These are phyloP conservation scores for Hanseniaspora meyeri DNA, from an alignment of 805 yeast species.

Conservation along the genomic window DNA sequence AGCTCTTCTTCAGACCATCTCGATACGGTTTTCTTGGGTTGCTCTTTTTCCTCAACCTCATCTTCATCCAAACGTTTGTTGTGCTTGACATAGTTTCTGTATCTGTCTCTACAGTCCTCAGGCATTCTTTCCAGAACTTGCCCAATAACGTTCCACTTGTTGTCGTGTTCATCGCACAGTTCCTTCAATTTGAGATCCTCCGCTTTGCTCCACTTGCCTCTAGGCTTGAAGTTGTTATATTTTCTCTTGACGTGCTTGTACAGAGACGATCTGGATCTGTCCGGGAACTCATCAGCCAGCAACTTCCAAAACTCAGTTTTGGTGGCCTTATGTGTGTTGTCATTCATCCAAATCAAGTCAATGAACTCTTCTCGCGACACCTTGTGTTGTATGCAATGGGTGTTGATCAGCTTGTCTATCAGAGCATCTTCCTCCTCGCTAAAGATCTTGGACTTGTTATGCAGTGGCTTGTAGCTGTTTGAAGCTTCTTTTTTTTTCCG, in stretches of 20 bases:
- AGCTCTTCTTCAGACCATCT: slow-evolving; percentile 65
- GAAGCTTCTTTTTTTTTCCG: slow-evolving; percentile 35
- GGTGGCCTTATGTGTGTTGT: slow-evolving; percentile 61
- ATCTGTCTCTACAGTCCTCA: slow-evolving; percentile 91
- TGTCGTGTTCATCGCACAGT: slow-evolving; percentile 53
- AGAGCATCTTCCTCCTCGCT: slow-evolving; percentile 47
- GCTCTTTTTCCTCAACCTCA: slow-evolving; percentile 18
- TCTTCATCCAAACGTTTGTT: slow-evolving; percentile 38
- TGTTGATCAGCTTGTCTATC: slow-evolving; percentile 58
- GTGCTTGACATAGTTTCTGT: slow-evolving; percentile 92
- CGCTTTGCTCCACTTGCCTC: slow-evolving; percentile 82
- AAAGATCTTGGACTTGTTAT: slow-evolving; percentile 18
- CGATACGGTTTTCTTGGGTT: background rate
- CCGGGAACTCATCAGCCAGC: slow-evolving; percentile 65
- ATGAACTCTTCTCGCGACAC: slow-evolving; percentile 60
- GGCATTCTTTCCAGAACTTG: slow-evolving; percentile 81
- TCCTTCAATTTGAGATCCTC: slow-evolving; percentile 61
- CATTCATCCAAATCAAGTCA: slow-evolving; percentile 76
- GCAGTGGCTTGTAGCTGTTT: slow-evolving; percentile 15
- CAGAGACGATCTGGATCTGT: slow-evolving; percentile 75
- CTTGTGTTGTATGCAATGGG: slow-evolving; percentile 52
- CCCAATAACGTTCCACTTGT: slow-evolving; percentile 85
- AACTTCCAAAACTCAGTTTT: slow-evolving; percentile 60
- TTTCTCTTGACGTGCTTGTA: slow-evolving; percentile 87
- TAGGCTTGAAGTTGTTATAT: slow-evolving; percentile 72